phyloP scores from a whole-genome alignment of 371 early-diverging fungal genomes.

The Dichotomocladium elegans region DNA sequence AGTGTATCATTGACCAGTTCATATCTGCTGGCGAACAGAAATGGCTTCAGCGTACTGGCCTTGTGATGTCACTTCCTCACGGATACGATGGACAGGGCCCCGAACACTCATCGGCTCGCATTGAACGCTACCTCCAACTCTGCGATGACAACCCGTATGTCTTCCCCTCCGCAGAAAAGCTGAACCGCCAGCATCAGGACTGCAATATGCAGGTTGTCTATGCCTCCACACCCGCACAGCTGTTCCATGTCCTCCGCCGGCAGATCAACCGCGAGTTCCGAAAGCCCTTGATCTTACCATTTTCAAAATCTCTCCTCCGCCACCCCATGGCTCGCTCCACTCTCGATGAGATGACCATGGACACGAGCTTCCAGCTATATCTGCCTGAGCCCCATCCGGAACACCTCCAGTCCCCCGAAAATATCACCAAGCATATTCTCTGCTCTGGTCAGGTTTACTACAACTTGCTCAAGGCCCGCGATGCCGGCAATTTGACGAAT shows the following conservation, averaged over 20 bases:
- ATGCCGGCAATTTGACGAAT: constrained; percentile 75
- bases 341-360: constrained; percentile 77
- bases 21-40: constrained; percentile 96
- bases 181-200: constrained; percentile 91
- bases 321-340: constrained; percentile 88
- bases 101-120: constrained; percentile 92
- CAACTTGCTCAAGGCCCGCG: constrained; percentile 81
- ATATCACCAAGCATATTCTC: constrained; percentile 87
- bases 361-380: constrained; percentile 84
- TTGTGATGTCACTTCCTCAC: constrained; percentile 91
- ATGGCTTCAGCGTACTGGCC: constrained; percentile 93
- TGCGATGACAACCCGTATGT: constrained; percentile 91
- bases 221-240: constrained; percentile 93
- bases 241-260: constrained; percentile 94
- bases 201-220: constrained; percentile 97
- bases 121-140: constrained; percentile 94
- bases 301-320: constrained; percentile 91
- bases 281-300: constrained; percentile 90
- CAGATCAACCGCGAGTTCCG: constrained; percentile 97
- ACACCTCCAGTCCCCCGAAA: constrained; percentile 65
- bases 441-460: constrained; percentile 98
- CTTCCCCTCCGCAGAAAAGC: constrained; percentile 79
- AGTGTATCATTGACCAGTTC: constrained; percentile 97
- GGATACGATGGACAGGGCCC: constrained; percentile 98
- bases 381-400: constrained; percentile 90